phyloP scores from a whole-genome alignment of 106 monocot species.

The Vanilla planifolia region DNA sequence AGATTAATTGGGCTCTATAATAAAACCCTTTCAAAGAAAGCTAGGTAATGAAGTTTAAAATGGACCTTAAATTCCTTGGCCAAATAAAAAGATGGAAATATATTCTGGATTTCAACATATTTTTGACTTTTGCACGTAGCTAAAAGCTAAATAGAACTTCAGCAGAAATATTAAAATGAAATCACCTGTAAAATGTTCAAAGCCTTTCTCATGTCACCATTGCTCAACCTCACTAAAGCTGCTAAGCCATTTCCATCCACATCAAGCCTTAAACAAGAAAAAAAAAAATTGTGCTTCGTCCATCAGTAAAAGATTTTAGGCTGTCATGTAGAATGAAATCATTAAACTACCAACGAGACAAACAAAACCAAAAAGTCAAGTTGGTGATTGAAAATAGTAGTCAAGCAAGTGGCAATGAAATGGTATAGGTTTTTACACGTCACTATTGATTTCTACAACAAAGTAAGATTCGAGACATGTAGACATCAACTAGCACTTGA shows the following conservation, averaged over 20 bases:
- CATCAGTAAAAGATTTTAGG: background rate
- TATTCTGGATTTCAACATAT: no score
- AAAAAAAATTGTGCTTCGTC: background rate
- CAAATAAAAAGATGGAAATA: no score
- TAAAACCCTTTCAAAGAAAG: no score
- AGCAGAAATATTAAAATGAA: background rate
- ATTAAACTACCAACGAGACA: background rate
- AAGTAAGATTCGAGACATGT: background rate
- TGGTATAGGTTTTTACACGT: background rate
- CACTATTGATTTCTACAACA: background rate
- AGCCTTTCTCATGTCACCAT: constrained; percentile 99
- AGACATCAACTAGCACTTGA: background rate
- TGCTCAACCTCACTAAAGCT: constrained; percentile 79
- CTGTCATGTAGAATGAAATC: background rate
- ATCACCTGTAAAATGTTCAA: constrained; percentile 94
- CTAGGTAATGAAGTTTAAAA: no score
- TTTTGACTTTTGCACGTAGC: no score
- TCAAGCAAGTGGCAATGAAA: background rate
- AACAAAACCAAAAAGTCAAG: background rate
- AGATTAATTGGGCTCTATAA: no score
- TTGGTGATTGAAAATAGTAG: background rate
- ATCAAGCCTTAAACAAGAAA: constrained; percentile 54
- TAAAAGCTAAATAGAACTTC: background rate
- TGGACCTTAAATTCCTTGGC: no score
- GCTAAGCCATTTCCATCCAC: constrained; percentile 72